Evolutionary conservation across 306 rosid species (phyloP).

Genomic region (Citrullus colocynthis): DNA sequence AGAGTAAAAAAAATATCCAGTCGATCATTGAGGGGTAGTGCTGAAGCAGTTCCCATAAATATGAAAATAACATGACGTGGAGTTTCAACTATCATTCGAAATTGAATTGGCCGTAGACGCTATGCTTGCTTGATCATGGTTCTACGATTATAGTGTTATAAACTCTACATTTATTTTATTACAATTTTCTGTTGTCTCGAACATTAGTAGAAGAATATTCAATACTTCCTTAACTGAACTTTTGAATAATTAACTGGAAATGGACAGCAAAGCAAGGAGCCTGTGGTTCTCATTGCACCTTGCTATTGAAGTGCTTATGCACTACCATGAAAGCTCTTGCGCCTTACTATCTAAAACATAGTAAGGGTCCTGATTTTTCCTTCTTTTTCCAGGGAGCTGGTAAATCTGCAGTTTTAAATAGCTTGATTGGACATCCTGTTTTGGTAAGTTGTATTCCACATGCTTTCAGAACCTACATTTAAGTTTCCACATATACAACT

Average conservation of each 20-base stretch:
- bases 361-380: background rate
- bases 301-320: background rate
- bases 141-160: background rate
- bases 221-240: background rate
- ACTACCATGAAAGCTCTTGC: background rate
- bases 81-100: conserved; percentile 1
- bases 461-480: background rate
- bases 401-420: conserved; percentile 87
- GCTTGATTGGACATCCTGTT: conserved; percentile 94
- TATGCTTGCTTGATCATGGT: background rate
- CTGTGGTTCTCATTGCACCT: background rate
- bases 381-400: conserved; percentile 67
- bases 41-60: background rate
- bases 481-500: background rate
- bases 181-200: background rate
- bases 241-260: background rate
- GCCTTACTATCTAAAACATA: background rate
- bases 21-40: background rate
- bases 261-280: background rate
- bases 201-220: background rate
- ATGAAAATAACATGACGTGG: background rate
- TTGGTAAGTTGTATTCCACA: conserved; percentile 43
- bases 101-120: background rate
- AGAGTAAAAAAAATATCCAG: background rate
- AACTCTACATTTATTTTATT: background rate